These are phyloP conservation scores for Colletotrichum scovillei DNA, from an alignment of 2,329 filamentous ascomycete genomes.

Conservation along the genomic window DNA sequence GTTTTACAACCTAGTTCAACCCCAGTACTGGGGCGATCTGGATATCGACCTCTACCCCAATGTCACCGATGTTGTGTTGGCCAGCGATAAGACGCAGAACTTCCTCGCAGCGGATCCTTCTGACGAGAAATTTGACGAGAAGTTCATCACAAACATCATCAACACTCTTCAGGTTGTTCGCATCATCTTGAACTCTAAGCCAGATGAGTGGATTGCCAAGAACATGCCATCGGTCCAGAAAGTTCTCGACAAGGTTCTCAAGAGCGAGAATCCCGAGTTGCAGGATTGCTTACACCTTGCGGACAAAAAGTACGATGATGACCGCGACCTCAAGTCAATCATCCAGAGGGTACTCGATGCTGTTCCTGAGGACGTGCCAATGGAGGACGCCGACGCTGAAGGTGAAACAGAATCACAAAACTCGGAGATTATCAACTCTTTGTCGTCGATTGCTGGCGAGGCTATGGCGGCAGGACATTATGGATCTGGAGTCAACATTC, in stretches of 20 bases:
- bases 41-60: slow-evolving; percentile 93
- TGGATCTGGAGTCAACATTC: slow-evolving; percentile 88
- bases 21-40: slow-evolving; percentile 90
- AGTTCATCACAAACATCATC: slow-evolving; percentile 87
- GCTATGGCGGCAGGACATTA: slow-evolving; percentile 84
- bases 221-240: slow-evolving; percentile 85
- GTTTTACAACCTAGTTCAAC: slow-evolving; percentile 85
- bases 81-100: slow-evolving; percentile 78
- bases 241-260: slow-evolving; percentile 88
- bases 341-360: slow-evolving; percentile 88
- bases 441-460: slow-evolving; percentile 89
- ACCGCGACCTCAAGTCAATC: slow-evolving; percentile 77
- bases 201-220: slow-evolving; percentile 89
- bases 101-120: slow-evolving; percentile 69
- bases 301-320: slow-evolving; percentile 76
- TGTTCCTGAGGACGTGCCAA: slow-evolving; percentile 81
- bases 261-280: slow-evolving; percentile 89
- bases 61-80: slow-evolving; percentile 86
- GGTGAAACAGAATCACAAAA: slow-evolving; percentile 83
- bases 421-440: slow-evolving; percentile 86
- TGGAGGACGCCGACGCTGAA: slow-evolving; percentile 84
- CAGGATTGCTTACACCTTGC: slow-evolving; percentile 89
- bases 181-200: slow-evolving; percentile 87
- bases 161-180: slow-evolving; percentile 94
- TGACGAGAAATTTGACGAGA: slow-evolving; percentile 82